Base-by-base conservation (phyloP, 1,284 basidiomycete genomes). In the Irpex sp. region DNA sequence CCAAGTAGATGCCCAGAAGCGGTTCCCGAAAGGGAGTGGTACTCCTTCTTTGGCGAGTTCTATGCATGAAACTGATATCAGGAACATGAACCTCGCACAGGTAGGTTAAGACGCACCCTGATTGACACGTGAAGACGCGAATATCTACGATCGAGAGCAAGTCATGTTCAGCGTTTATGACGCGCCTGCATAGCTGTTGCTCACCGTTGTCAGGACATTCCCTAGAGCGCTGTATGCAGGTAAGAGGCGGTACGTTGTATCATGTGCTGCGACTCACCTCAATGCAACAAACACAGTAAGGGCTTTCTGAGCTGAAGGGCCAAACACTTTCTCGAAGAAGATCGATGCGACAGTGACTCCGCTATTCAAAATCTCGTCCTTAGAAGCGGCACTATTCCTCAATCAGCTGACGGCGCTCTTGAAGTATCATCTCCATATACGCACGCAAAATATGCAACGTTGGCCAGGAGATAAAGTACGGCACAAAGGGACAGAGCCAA, bases 391-490 rank as follows among this genome's bases (percentile, higher is more conserved):
- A 0, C 62, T 60, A 42, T n/a, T 35, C 14, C 14, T 18, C 14
- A 45, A 16, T 18, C 42, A 45, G 18, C 42, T 21, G 36, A 16
- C 36, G 12, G 35, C 19, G 16, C 10, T 18, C 14, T 18, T 12
- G 35, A 42, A 57, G 12, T 35, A 16, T 12, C 33, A 45, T n/a
- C 5, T 18, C 37, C 37, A 9, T 56, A 42, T 49, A 79, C 84
- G 81, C 21, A 87, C 86, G 84, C 80, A 66, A 88, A 88, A 71
- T 89, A 90, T 5, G 86, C 83, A 16, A 88, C 67, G 65, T 90
- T 90, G 57, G 88, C 81, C 18, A 81, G 75, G 18, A 89, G 59
- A 65, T 89, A 90, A 2, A 84, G 75, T 0, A 78, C 67, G 0
- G 82, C 78, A 10, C 86, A 83, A 35, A 78, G 76, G 6, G 76